A percentile compares a stretch with the other conserved stretches of the same genome.
These are phyloP conservation scores for Cordyceps sp. DNA, from an alignment of 2,329 filamentous ascomycete species.

Conservation along the genomic window DNA sequence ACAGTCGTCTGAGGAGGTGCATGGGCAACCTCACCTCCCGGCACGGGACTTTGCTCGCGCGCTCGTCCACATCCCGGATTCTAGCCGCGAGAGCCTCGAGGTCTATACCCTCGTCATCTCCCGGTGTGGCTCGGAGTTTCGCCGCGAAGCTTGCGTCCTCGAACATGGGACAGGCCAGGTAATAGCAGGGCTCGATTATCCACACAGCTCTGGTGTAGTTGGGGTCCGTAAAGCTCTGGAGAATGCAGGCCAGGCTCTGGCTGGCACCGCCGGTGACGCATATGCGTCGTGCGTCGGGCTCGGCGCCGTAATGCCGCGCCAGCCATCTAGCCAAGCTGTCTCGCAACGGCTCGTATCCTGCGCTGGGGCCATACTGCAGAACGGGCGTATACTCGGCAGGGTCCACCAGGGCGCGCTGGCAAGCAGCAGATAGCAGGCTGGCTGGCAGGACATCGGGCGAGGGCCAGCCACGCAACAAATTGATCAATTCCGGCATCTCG, in stretches of 20 bases:
- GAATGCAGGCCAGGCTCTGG: conserved; percentile 61
- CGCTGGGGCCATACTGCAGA: conserved; percentile 67
- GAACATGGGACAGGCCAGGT: conserved; percentile 73
- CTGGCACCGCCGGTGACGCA: conserved; percentile 74
- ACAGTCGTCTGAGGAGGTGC: too few species aligned
- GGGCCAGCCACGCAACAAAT: conserved; percentile 55
- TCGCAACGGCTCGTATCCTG: conserved; percentile 55
- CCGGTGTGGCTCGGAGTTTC: conserved; percentile 51
- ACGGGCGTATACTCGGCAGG: conserved; percentile 40
- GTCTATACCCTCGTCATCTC: conserved; percentile 65
- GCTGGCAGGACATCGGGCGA: conserved; percentile 46
- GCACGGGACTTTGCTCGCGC: conserved; percentile 4
- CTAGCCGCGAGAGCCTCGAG: conserved; percentile 28
- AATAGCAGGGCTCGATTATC: conserved; percentile 71
- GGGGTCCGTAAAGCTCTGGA: conserved; percentile 71
- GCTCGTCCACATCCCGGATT: conserved; percentile 13
- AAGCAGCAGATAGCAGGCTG: conserved; percentile 40
- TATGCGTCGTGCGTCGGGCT: conserved; percentile 39
- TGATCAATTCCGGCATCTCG: conserved; percentile 25
- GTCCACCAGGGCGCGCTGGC: conserved; percentile 43
- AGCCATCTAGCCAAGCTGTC: conserved; percentile 57
- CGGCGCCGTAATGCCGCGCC: conserved; percentile 36
- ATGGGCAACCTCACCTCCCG: not conserved
- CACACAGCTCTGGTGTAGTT: conserved; percentile 58
- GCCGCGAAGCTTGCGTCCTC: conserved; percentile 60